phyloP scores from a whole-genome alignment of 2,329 filamentous ascomycete species.

The Arthrocladium fulminans region DNA sequence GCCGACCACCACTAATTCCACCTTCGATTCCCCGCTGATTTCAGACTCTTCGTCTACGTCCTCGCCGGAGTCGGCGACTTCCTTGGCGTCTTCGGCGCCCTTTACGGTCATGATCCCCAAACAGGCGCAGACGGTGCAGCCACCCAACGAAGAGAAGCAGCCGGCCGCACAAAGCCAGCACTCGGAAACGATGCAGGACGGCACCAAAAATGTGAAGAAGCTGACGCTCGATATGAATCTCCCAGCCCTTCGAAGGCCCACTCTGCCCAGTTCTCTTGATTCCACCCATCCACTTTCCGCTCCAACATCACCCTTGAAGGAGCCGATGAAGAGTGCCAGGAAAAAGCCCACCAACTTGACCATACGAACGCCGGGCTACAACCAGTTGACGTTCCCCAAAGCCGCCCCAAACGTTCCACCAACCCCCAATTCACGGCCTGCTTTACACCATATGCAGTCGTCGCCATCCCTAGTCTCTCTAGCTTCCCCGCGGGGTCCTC shows the following conservation, averaged over 20 bases:
- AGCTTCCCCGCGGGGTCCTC: slow-evolving; percentile 43
- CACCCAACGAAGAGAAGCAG: not conserved
- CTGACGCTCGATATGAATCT: slow-evolving; percentile 52
- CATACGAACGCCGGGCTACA: slow-evolving; percentile 47
- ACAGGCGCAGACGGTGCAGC: slow-evolving; percentile 25
- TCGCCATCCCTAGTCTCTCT: slow-evolving; percentile 50
- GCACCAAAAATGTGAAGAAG: slow-evolving; percentile 50
- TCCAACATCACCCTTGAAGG: slow-evolving; percentile 49
- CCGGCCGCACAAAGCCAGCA: slow-evolving; percentile 23
- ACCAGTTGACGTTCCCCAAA: slow-evolving; percentile 39
- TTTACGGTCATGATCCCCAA: slow-evolving; percentile 24
- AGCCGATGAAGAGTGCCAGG: slow-evolving; percentile 45
- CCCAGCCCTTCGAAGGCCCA: slow-evolving; percentile 36
- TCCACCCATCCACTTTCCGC: slow-evolving; percentile 37
- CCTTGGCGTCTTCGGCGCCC: slow-evolving; percentile 52
- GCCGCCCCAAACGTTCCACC: slow-evolving; percentile 46
- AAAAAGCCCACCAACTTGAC: slow-evolving; percentile 53
- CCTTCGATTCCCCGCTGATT: slow-evolving; percentile 79
- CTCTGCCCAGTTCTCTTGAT: slow-evolving; percentile 41
- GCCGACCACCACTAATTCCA: slow-evolving; percentile 87
- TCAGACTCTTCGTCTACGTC: slow-evolving; percentile 87
- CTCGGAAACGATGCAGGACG: slow-evolving; percentile 22
- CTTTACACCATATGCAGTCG: slow-evolving; percentile 53
- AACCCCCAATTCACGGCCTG: slow-evolving; percentile 47
- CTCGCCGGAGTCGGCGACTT: slow-evolving; percentile 80